Conservation (phyloP, 805 yeast genomes). For the Starmerella khaoyaiensis region DNA sequence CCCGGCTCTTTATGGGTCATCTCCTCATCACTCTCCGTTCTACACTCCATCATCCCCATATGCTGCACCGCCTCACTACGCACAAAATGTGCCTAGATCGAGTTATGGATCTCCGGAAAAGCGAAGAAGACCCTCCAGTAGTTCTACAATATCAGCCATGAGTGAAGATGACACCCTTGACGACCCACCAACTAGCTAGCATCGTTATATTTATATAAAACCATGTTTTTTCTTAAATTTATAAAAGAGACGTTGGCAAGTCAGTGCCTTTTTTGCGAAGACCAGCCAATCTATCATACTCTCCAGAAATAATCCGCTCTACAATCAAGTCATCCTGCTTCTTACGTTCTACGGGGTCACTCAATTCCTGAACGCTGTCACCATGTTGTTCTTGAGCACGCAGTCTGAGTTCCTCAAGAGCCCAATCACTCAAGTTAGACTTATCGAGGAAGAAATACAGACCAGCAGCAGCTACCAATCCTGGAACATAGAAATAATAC, state of each 20-base stretch:
- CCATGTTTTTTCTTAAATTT: conserved; percentile 1
- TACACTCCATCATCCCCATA: conserved; percentile 17
- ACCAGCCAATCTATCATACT: conserved; percentile 49
- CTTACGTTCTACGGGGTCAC: conserved; percentile 42
- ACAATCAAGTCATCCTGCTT: conserved; percentile 66
- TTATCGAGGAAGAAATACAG: conserved; percentile 40
- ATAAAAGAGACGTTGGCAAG: conserved; percentile 28
- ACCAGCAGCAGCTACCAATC: conserved; percentile 44
- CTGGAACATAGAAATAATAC: conserved; percentile 62
- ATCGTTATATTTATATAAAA: not conserved
- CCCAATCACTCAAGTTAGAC: conserved; percentile 58
- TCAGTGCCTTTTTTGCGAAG: conserved; percentile 28
- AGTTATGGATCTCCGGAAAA: conserved; percentile 14
- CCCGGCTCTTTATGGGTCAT: conserved; percentile 7
- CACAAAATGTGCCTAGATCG: conserved; percentile 21
- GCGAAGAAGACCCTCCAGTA: conserved; percentile 26
- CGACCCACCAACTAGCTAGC: conserved; percentile 6
- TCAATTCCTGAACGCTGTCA: conserved; percentile 25
- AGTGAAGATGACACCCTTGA: conserved; percentile 26
- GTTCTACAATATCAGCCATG: conserved; percentile 28
- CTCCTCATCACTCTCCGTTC: conserved; percentile 17
- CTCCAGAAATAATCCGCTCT: conserved; percentile 71
- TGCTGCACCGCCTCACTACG: conserved; percentile 9
- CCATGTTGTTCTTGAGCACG: conserved; percentile 58
- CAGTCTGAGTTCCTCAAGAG: conserved; percentile 63